phyloP scores from a whole-genome alignment of 2,329 filamentous ascomycete genomes.

The Fusarium liriodendri region DNA sequence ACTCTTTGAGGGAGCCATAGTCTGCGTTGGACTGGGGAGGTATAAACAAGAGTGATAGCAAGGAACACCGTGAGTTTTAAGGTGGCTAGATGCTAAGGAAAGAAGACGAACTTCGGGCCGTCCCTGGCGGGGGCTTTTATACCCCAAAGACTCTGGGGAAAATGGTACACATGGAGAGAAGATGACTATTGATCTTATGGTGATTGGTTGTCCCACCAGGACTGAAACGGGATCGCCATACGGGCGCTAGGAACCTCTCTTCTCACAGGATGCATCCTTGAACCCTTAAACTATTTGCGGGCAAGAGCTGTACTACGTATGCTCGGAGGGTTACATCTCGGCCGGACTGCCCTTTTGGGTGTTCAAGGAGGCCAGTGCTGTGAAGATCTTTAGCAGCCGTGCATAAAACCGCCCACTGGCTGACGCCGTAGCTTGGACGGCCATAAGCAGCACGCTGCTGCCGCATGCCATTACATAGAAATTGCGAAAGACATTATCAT shows the following conservation, averaged over 20 bases:
- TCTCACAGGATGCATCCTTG: not conserved
- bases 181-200: slow-evolving; percentile 18
- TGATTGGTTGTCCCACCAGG: slow-evolving; percentile 13
- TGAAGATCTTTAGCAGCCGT: not conserved
- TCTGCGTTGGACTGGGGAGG: not conserved
- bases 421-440: not conserved
- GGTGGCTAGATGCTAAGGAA: slow-evolving; percentile 18
- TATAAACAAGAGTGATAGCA: not conserved
- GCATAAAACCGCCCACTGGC: not conserved
- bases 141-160: slow-evolving; percentile 5
- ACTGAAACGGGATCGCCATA: slow-evolving; percentile 1
- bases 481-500: not conserved
- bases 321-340: slow-evolving; percentile 1
- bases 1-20: slow-evolving; percentile 20
- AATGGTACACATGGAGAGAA: slow-evolving; percentile 4
- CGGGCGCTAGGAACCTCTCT: not conserved
- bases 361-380: not conserved
- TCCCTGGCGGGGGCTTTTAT: slow-evolving; percentile 16
- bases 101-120: not conserved
- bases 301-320: not conserved
- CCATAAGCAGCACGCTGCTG: not conserved
- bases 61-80: not conserved
- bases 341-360: slow-evolving; percentile 23
- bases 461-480: not conserved
- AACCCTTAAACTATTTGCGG: not conserved